These are phyloP conservation scores for Castanospermum australe DNA, from an alignment of 306 rosid genomes.

Conservation along the genomic window DNA sequence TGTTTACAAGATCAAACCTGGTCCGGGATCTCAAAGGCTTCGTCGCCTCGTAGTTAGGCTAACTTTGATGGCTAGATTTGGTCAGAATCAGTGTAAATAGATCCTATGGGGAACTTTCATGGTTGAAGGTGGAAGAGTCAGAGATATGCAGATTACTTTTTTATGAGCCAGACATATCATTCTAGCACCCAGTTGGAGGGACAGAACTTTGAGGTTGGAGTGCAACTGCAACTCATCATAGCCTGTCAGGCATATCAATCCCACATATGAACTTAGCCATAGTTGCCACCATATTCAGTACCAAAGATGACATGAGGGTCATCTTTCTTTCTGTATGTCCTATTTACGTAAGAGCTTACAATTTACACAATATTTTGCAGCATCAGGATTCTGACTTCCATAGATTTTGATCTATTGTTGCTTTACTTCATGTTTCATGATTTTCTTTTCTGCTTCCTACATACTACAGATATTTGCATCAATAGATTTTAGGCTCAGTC, in stretches of 20 bases:
- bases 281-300: not conserved
- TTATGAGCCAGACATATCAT: constrained; percentile 4
- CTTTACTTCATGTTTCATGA: not conserved
- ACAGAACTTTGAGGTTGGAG: not conserved
- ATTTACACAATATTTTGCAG: not conserved
- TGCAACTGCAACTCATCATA: not conserved
- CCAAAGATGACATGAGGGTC: constrained; percentile 12
- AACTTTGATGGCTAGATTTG: constrained; percentile 36
- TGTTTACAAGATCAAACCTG: constrained; percentile 53
- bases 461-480: not conserved
- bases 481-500: not conserved
- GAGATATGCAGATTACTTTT: not conserved
- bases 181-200: not conserved
- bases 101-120: constrained; percentile 20
- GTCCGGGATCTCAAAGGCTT: constrained; percentile 68
- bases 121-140: constrained; percentile 16
- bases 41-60: constrained; percentile 48
- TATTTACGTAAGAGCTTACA: not conserved
- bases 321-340: not conserved
- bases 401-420: not conserved
- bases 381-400: not conserved
- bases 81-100: constrained; percentile 67
- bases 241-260: not conserved
- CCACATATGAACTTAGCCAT: constrained; percentile 9
- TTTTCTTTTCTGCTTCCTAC: not conserved